Evolutionary conservation across 2,329 filamentous ascomycete genomes (phyloP).

Genomic region (Coleophoma crateriformis): DNA sequence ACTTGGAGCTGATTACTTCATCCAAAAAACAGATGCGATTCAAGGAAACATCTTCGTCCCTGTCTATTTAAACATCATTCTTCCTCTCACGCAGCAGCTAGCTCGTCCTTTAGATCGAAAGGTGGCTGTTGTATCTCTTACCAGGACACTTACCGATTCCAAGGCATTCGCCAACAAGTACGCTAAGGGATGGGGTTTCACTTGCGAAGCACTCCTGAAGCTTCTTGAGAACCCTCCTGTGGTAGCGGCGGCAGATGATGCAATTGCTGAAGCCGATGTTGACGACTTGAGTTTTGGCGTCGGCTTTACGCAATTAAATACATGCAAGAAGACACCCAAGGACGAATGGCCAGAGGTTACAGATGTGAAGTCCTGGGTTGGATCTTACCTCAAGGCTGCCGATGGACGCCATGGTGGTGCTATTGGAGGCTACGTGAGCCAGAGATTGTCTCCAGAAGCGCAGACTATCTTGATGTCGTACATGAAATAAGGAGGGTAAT

Average conservation of each 20-base stretch:
- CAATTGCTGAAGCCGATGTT: conserved; percentile 82
- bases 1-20: conserved; percentile 90
- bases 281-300: conserved; percentile 94
- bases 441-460: conserved; percentile 61
- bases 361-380: conserved; percentile 76
- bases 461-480: conserved; percentile 40
- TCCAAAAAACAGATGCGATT: conserved; percentile 74
- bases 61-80: conserved; percentile 81
- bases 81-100: conserved; percentile 84
- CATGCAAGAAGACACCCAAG: conserved; percentile 66
- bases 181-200: conserved; percentile 85
- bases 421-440: conserved; percentile 64
- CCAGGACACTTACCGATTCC: conserved; percentile 86
- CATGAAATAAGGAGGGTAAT: conserved; percentile 27
- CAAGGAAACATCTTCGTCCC: conserved; percentile 76
- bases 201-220: conserved; percentile 82
- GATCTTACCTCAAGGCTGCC: conserved; percentile 57
- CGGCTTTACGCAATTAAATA: conserved; percentile 90
- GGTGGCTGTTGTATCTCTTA: conserved; percentile 85
- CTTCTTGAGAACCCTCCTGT: conserved; percentile 82
- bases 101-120: conserved; percentile 87
- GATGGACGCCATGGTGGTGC: conserved; percentile 68
- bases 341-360: conserved; percentile 86
- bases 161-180: conserved; percentile 77
- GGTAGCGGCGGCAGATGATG: conserved; percentile 62